These are phyloP conservation scores for Mycena latifolia DNA, from an alignment of 768 basidiomycete species.

Conservation along the genomic window DNA sequence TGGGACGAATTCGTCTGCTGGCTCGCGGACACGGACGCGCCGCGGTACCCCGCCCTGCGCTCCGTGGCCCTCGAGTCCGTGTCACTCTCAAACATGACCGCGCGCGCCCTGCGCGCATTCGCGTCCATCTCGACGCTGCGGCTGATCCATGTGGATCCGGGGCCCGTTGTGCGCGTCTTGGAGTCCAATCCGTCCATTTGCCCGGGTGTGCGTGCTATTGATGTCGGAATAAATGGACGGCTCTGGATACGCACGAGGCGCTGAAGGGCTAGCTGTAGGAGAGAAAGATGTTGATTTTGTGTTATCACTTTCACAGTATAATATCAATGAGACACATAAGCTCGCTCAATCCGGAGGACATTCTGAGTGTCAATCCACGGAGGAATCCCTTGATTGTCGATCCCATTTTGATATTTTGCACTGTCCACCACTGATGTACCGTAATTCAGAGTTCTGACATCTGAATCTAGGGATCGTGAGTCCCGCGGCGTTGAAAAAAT, in stretches of 20 bases:
- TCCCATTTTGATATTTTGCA: too few species aligned
- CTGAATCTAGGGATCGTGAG: too few species aligned
- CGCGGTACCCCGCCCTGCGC: constrained; percentile 13
- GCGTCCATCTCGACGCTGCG: constrained; percentile 12
- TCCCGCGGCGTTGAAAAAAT: too few species aligned
- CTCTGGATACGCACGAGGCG: not conserved
- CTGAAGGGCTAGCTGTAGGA: not conserved
- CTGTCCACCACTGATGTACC: too few species aligned
- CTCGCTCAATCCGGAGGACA: too few species aligned
- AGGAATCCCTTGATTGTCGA: too few species aligned
- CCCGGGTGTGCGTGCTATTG: not conserved
- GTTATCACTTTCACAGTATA: too few species aligned
- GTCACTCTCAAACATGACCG: not conserved
- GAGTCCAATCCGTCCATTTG: constrained; percentile 9
- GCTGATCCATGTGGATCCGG: not conserved
- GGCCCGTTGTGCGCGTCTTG: constrained; percentile 7
- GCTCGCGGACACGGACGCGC: constrained; percentile 9
- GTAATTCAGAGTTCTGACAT: too few species aligned
- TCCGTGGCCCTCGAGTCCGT: constrained; percentile 10
- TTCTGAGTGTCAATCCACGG: too few species aligned
- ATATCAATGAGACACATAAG: too few species aligned
- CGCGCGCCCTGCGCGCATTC: not conserved
- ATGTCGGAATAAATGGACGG: not conserved
- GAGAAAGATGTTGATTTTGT: not conserved
- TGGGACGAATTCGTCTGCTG: constrained; percentile 21